phyloP scores from a whole-genome alignment of 176 grass and related monocot genomes.

The Aegilops umbellulata region DNA sequence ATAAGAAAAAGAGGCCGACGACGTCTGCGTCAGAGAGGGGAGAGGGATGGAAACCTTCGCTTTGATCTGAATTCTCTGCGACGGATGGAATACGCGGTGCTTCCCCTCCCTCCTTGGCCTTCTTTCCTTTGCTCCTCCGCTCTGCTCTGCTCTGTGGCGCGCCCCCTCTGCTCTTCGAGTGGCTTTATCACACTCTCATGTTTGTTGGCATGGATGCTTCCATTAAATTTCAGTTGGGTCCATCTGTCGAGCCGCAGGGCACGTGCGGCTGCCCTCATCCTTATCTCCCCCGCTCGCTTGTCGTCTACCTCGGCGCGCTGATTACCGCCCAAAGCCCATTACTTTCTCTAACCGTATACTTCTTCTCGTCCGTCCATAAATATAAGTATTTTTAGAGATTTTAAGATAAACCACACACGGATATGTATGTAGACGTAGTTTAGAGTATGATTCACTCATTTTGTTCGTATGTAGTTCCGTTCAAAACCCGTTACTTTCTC shows the following conservation, averaged over 20 bases:
- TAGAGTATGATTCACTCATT: too few species aligned
- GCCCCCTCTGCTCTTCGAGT: slow-evolving; percentile 7
- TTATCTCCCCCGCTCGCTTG: slow-evolving; percentile 29
- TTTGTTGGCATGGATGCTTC: slow-evolving; percentile 17
- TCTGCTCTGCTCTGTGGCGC: background rate
- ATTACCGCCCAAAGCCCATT: background rate
- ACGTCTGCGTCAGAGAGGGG: slow-evolving; percentile 7
- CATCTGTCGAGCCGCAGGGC: slow-evolving; percentile 45
- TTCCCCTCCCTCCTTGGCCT: background rate
- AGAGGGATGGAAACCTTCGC: slow-evolving; percentile 21
- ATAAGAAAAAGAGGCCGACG: slow-evolving; percentile 2
- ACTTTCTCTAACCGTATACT: too few species aligned
- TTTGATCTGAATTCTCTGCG: slow-evolving; percentile 36
- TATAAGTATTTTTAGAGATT: too few species aligned
- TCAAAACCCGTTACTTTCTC: too few species aligned
- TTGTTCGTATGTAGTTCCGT: too few species aligned
- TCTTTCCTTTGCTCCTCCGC: slow-evolving; percentile 13
- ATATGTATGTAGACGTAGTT: too few species aligned
- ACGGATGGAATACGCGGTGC: too few species aligned
- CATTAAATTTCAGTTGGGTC: slow-evolving; percentile 37
- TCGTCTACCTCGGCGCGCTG: background rate
- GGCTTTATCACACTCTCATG: slow-evolving; percentile 34
- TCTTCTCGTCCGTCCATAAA: too few species aligned
- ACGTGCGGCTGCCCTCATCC: slow-evolving; percentile 47
- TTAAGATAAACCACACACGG: too few species aligned